Evolutionary conservation across 2,329 filamentous ascomycete species (phyloP).

Genomic region (Ilyonectria destructans): DNA sequence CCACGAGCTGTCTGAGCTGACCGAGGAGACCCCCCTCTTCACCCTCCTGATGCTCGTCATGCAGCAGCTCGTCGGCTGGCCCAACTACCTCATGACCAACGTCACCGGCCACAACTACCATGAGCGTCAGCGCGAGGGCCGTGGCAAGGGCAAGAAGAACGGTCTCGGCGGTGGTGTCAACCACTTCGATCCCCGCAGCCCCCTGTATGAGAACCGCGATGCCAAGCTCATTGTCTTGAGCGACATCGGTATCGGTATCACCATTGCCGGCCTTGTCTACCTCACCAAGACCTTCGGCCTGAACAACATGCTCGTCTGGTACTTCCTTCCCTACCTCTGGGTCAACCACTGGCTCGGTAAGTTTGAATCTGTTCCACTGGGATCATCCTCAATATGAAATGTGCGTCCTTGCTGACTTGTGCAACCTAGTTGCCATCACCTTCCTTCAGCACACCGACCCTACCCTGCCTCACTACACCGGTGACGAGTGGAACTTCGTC

Average conservation of each 20-base stretch:
- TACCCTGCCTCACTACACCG: conserved; percentile 91
- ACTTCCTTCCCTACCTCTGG: conserved; percentile 95
- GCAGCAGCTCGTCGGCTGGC: conserved; percentile 96
- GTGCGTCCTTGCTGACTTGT: conserved; percentile 45
- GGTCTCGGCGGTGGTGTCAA: conserved; percentile 87
- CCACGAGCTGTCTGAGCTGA: conserved; percentile 90
- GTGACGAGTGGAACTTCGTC: conserved; percentile 91
- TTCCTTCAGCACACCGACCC: conserved; percentile 98
- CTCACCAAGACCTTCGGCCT: conserved; percentile 87
- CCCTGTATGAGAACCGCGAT: conserved; percentile 92
- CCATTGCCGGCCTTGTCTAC: conserved; percentile 73
- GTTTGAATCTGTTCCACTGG: conserved; percentile 50
- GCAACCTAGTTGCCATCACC: conserved; percentile 91
- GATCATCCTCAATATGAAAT: neutral
- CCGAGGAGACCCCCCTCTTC: conserved; percentile 93
- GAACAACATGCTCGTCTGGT: conserved; percentile 93
- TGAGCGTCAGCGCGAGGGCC: conserved; percentile 91
- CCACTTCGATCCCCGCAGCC: conserved; percentile 92
- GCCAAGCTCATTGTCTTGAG: conserved; percentile 89
- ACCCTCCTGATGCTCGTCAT: conserved; percentile 82
- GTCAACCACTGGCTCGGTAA: conserved; percentile 99
- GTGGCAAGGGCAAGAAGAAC: conserved; percentile 93
- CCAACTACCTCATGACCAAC: conserved; percentile 91
- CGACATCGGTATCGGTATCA: conserved; percentile 84
- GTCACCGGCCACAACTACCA: conserved; percentile 98